Base-by-base conservation (phyloP, 495 filamentous ascomycete genomes). In the Xylaria flabelliformis region DNA sequence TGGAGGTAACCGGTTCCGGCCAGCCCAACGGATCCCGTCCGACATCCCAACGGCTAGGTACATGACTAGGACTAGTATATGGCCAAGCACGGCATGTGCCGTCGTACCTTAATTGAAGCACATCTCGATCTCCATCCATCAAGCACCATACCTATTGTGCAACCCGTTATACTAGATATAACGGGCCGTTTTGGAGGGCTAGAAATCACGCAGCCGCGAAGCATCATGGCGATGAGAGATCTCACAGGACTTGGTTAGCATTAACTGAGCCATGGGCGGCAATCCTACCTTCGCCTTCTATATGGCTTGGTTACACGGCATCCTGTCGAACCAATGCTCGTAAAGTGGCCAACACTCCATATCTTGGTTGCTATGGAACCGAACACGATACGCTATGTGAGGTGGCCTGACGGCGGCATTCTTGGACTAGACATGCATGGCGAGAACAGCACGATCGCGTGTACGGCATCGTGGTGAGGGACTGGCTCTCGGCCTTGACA, bases 1-100 rank as follows among this genome's bases (percentile, higher is more conserved):
- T 26, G 1, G 65, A 63, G 29, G 44, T 3, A 4, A 29, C 69
- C 59, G 69, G 69, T 71, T 71, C 59, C 69, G 69, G 58, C 10
- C 21, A n/a, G 15, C 46, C 50, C 34, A 29, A 29, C 42, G 24
- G 26, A 29, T 44, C 15, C 67, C 55, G 67, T 36, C 44, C 67
- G 41, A 48, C 41, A 46, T 46, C 53, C 67, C 58, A 63, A 48
- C 68, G 58, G 68, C 44, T 13, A 63, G 42, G 56, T 36, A 53
- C 55, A 70, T 39, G 42, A 19, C 64, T 39, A 41, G 19, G 39
- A 42, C 9, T 42, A 42, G 3, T 21, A 41, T 15, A 61, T 36
- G 58, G 19, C 17, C 39, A 7, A 13, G 59, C 13, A 15, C 36
- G 59, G 59, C n/a, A 24, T 64, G 21, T 64, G n/a, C 61, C 61